phyloP scores from a whole-genome alignment of 208 protist genomes.

The Crithidia fasciculata region DNA sequence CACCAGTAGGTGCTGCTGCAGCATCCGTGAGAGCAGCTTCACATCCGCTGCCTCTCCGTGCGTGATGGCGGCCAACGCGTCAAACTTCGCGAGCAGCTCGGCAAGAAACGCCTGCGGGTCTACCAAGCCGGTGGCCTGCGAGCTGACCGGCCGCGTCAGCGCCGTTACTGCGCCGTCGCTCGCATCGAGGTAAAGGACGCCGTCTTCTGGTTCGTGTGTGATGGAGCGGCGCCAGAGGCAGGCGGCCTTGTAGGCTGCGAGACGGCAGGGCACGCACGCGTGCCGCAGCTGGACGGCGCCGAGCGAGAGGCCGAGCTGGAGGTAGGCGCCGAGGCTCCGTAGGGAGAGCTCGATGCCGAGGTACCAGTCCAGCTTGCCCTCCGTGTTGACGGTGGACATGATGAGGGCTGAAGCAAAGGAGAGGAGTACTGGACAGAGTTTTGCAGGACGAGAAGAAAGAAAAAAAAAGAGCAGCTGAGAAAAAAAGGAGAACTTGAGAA shows the following conservation, averaged over 20 bases:
- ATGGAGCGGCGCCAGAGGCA: slow-evolving; percentile 18
- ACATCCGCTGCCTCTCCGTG: slow-evolving; percentile 56
- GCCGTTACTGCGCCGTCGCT: neutral
- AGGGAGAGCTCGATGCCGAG: slow-evolving; percentile 44
- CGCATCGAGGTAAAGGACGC: neutral
- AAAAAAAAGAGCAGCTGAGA: neutral
- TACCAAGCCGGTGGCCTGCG: slow-evolving; percentile 2
- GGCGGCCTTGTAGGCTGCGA: slow-evolving; percentile 14
- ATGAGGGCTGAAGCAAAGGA: slow-evolving; percentile 9
- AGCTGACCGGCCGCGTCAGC: slow-evolving; percentile 1
- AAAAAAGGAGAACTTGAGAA: neutral
- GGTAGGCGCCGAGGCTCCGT: slow-evolving; percentile 52
- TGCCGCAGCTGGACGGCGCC: slow-evolving; percentile 43
- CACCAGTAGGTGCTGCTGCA: slow-evolving; percentile 35
- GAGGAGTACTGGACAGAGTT: slow-evolving; percentile 3
- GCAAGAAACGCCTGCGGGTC: slow-evolving; percentile 14
- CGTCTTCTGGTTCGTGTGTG: slow-evolving; percentile 11
- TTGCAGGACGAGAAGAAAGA: slow-evolving; percentile 4
- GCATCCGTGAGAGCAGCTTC: slow-evolving; percentile 37
- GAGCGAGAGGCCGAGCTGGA: slow-evolving; percentile 51
- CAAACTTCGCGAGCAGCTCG: slow-evolving; percentile 42
- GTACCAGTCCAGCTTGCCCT: slow-evolving; percentile 52
- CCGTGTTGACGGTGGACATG: slow-evolving; percentile 49
- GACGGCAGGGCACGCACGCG: slow-evolving; percentile 25
- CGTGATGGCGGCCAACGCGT: slow-evolving; percentile 43